Conservation (phyloP, 2,329 filamentous ascomycete species). For the Balansia obtecta region DNA sequence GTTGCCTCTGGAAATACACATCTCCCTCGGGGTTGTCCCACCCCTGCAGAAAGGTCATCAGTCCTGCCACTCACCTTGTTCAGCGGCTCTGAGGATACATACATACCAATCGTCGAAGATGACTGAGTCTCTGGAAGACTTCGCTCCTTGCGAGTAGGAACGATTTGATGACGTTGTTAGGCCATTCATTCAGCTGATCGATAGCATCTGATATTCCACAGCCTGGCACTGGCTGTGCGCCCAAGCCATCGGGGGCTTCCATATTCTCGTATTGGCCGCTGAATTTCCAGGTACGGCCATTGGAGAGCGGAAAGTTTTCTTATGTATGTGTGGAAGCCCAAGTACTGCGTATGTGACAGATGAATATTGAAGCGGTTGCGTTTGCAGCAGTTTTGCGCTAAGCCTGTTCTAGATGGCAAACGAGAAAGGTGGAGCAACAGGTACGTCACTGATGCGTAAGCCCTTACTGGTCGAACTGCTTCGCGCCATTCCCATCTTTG, state of each 20-base stretch:
- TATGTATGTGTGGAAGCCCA: background rate
- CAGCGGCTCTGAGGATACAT: background rate
- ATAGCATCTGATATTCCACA: background rate
- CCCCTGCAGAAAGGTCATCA: slow-evolving; percentile 20
- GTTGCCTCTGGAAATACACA: slow-evolving; percentile 26
- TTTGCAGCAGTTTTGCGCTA: no score
- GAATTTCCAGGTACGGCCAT: background rate
- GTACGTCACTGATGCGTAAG: no score
- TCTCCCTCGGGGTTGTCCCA: slow-evolving; percentile 32
- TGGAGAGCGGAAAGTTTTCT: background rate
- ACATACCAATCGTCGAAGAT: slow-evolving; percentile 4
- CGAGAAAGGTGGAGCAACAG: no score
- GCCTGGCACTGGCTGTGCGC: background rate
- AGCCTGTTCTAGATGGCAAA: no score
- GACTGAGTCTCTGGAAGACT: background rate
- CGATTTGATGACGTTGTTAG: background rate
- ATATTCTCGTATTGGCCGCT: background rate
- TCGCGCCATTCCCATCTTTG: no score
- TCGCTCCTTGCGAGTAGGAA: background rate
- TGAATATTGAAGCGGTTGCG: background rate
- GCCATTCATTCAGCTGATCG: background rate
- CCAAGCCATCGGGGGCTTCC: background rate
- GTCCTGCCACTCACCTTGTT: background rate
- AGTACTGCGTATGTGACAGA: background rate
- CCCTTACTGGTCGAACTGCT: no score